Percentiles rank a stretch among this genome's conserved stretches.
These are phyloP conservation scores for Ilex aquifolium DNA, from an alignment of 257 asterid species.

Conservation along the genomic window DNA sequence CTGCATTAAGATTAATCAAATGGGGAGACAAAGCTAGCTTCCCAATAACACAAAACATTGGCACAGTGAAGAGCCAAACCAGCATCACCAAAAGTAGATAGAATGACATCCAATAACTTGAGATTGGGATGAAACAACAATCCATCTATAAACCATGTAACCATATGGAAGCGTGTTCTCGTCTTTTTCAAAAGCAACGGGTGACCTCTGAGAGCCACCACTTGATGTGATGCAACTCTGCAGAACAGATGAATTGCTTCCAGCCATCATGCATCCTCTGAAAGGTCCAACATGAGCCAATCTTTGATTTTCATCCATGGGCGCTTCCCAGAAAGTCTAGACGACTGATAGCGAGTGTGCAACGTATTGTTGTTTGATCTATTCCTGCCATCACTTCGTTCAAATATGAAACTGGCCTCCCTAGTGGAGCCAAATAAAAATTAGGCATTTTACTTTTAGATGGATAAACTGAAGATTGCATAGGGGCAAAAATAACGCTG, in stretches of 20 bases:
- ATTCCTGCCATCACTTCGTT: constrained; percentile 41
- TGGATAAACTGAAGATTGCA: constrained; percentile 35
- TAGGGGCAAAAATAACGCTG: constrained; percentile 41
- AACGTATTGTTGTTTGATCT: constrained; percentile 34
- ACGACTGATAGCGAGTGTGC: constrained; percentile 35
- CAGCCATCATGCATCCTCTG: constrained; percentile 59
- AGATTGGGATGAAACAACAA: constrained; percentile 39
- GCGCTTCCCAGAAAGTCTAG: constrained; percentile 34
- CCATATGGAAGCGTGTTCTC: constrained; percentile 2
- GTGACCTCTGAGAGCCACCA: constrained; percentile 34
- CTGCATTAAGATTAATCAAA: no score
- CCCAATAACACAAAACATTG: constrained; percentile 25
- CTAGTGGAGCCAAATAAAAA: constrained; percentile 34
- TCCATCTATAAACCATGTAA: constrained; percentile 12
- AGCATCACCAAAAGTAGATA: constrained; percentile 55
- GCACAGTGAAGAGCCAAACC: constrained; percentile 73
- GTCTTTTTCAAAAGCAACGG: constrained; percentile 18
- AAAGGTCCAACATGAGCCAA: constrained; percentile 44
- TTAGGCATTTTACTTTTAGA: constrained; percentile 31
- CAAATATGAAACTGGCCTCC: constrained; percentile 70
- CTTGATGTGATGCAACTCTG: constrained; percentile 35
- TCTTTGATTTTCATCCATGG: constrained; percentile 26
- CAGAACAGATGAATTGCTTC: constrained; percentile 46
- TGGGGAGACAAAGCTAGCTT: no score
- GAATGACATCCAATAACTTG: constrained; percentile 25